Conservation (phyloP, 2,329 filamentous ascomycete genomes). For the Cladosporium sp. region DNA sequence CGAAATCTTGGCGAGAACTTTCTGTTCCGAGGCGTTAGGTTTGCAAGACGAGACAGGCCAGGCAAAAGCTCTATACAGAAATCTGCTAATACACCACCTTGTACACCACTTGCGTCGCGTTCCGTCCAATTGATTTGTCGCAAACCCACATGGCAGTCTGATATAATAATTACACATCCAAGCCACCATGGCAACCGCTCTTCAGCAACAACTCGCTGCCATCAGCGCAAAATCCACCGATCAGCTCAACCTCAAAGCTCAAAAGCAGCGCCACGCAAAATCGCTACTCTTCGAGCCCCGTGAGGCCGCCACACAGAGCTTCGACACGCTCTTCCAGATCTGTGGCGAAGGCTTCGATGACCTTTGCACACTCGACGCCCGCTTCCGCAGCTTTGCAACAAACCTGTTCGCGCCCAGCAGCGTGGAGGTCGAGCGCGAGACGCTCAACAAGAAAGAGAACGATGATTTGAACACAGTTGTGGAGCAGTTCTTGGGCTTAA, state of each 20-base stretch:
- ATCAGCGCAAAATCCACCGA: constrained; percentile 89
- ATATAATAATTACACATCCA: not conserved
- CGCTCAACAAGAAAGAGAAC: constrained; percentile 82
- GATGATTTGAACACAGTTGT: constrained; percentile 75
- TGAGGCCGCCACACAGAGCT: constrained; percentile 83
- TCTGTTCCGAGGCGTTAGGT: constrained; percentile 4
- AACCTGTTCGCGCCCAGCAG: constrained; percentile 94
- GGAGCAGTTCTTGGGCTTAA: constrained; percentile 79
- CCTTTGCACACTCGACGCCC: constrained; percentile 79
- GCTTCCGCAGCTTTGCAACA: constrained; percentile 72
- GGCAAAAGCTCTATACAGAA: constrained; percentile 7
- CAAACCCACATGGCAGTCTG: constrained; percentile 16
- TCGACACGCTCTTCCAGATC: constrained; percentile 82
- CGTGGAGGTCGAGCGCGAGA: constrained; percentile 80
- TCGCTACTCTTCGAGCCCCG: constrained; percentile 90
- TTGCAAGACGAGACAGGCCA: constrained; percentile 2
- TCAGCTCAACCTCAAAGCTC: constrained; percentile 87
- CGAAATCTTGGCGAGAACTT: constrained; percentile 15
- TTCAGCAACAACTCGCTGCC: constrained; percentile 90
- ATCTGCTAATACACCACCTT: not conserved
- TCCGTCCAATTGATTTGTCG: not conserved
- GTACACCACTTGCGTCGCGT: not conserved
- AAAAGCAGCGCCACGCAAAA: constrained; percentile 88
- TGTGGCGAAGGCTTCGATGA: constrained; percentile 90
- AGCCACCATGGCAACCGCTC: constrained; percentile 71